Evolutionary conservation across 2,329 filamentous ascomycete species (phyloP), one percentile per base, ranked within the genome.

Genomic region (Sporothrix euskadiensis): DNA sequence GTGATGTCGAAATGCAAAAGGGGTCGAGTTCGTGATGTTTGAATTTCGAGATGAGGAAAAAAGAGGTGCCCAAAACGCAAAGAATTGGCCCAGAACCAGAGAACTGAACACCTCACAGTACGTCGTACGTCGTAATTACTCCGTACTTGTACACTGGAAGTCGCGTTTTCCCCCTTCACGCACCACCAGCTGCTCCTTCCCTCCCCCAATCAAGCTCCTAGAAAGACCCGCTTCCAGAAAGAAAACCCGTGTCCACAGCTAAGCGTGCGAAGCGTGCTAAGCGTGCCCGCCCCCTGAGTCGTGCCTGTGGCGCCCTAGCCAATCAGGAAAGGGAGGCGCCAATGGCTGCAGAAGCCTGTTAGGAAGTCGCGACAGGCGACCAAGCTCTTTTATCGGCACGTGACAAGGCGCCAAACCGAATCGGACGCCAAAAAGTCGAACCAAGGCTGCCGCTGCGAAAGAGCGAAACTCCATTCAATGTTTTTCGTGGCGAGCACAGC

Each of bases 241-340:
- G 41, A 69, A 65, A 73, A 52, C 47, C 54, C 73, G 73, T 74
- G 73, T 74, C 73, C 73, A 74, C 65, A 63, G 71, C 73, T 66
- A 39, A 39, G 35, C 35, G 35, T 35, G 35, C 35, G 1, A 35
- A 35, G 30, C 52, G 35, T 35, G 35, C 35, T 26, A 35, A 35
- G 30, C 52, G 26, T 22, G 39, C 66, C 71, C 44, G 30, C 47
- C 73, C 73, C 73, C 73, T 74, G 73, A 74, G 59, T 74, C 35
- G 71, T 71, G 49, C 66, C 66, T 73, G 69, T 14, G 19, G 49
- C 32, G 30, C 16, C 7, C 30, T n/a, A 19, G 44, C 72, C 72
- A 74, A 73, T 75, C 49, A 61, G 52, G 54, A 49, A 35, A 39
- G 22, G 14, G 5, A 22, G 39, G n/a, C 39, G 7, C 54, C 63